Evolutionary conservation across 2,329 filamentous ascomycete species (phyloP), one percentile per base, ranked within the genome.

Genomic region (Xylaria sp.): DNA sequence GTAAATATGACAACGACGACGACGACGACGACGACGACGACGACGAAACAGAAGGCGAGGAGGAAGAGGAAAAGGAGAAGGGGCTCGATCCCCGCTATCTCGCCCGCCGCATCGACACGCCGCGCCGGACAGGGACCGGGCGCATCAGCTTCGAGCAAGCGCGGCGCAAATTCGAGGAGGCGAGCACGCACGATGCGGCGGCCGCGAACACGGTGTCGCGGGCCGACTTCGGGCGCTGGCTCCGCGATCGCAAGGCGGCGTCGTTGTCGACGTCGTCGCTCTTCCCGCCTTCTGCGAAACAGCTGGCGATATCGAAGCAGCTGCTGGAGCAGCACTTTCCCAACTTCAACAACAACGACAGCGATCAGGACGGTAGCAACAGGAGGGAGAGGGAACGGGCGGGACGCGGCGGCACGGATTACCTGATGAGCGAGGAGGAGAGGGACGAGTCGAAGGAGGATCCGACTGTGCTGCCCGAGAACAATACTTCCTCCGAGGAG

Each of bases 221-320:
- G 11, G 42, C 26, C 34, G 47, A 44, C 1, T 56, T 60, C 29
- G 55, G 58, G 38, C 38, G 47, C 21, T 58, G 58, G 55, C 41
- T 60, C 6, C 42, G 55, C 58, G 11, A 52, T 39, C 19, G 58
- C 49, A 39, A 56, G 55, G 22, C n/a, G n/a, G n/a, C n/a, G n/a
- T n/a, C n/a, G n/a, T n/a, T n/a, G n/a, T n/a, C n/a, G n/a, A n/a
- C n/a, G n/a, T n/a, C n/a, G n/a, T n/a, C n/a, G n/a, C n/a, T n/a
- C n/a, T n/a, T n/a, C n/a, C n/a, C n/a, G n/a, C n/a, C n/a, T n/a
- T n/a, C n/a, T n/a, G n/a, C n/a, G n/a, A n/a, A n/a, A n/a, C n/a
- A n/a, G n/a, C n/a, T n/a, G n/a, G n/a, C n/a, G n/a, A n/a, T n/a
- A n/a, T n/a, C n/a, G n/a, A n/a, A n/a, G n/a, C n/a, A n/a, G n/a